Percentiles rank a stretch among this genome's conserved stretches.
Conservation (phyloP, 768 basidiomycete genomes). For the Trametes cingulata region DNA sequence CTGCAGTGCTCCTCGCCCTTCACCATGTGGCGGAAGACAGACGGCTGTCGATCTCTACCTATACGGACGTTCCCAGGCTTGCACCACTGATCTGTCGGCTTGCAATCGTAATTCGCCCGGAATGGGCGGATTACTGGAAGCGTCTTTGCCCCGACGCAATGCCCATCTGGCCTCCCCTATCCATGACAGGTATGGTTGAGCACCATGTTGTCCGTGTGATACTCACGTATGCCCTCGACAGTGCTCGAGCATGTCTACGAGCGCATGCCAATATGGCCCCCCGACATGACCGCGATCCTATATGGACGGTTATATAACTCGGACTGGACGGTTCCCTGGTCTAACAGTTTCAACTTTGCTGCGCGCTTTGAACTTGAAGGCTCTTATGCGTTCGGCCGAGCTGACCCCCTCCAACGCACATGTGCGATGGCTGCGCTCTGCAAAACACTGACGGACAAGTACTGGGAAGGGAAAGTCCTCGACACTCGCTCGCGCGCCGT, state of each 20-base stretch:
- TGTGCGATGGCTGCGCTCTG: conserved; percentile 59
- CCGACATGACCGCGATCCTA: conserved; percentile 72
- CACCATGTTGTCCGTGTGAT: no score
- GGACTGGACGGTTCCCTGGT: conserved; percentile 60
- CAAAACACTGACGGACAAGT: conserved; percentile 54
- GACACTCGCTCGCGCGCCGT: conserved; percentile 68
- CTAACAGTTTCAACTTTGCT: conserved; percentile 42
- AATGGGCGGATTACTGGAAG: conserved; percentile 95
- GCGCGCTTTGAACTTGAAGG: conserved; percentile 48
- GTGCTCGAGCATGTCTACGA: conserved; percentile 56
- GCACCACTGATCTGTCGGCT: conserved; percentile 64
- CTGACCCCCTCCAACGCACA: conserved; percentile 54
- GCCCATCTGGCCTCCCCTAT: conserved; percentile 58
- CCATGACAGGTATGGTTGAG: conserved; percentile 39
- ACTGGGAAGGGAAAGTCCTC: conserved; percentile 33
- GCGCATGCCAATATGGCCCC: conserved; percentile 73
- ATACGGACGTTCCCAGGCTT: conserved; percentile 55
- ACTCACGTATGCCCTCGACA: background rate
- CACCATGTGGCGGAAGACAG: conserved; percentile 79
- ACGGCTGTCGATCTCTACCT: conserved; percentile 56
- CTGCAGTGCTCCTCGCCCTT: conserved; percentile 67
- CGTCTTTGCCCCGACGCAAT: conserved; percentile 68
- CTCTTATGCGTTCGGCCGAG: conserved; percentile 61
- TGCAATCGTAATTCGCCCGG: conserved; percentile 65
- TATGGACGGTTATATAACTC: conserved; percentile 57